Base-by-base conservation (phyloP, 345 rosid species). In the Eutrema japonicum region DNA sequence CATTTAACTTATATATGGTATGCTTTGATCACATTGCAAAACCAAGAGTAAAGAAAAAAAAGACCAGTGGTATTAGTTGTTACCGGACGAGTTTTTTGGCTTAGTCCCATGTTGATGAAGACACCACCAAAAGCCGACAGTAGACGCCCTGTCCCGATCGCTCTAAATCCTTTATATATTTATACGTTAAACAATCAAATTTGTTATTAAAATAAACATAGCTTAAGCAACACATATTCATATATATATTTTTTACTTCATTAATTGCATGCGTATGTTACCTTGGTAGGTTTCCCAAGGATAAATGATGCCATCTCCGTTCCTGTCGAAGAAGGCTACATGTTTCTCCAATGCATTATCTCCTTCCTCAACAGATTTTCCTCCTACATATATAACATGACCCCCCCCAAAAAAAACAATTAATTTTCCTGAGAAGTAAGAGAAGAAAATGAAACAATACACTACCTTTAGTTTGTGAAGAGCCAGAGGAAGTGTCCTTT, bases 1-100 rank as follows among this genome's bases (percentile, higher is more conserved):
- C 26, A 22, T 22, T 22, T 47, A 26, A 49, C 22, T 11, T 33
- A 33, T 42, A 33, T 42, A 54, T n/a, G n/a, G 18, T 58, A 60
- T 49, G 36, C 3, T 46, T 30, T 70, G 49, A 57, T 37, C 37
- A 32, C 56, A n/a, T 46, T 9, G 35, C 47, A 58, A 58, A 70
- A 59, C 40, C 66, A 14, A 42, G 5, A n/a, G 12, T 26, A 49
- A 27, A 70, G 42, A 46, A 10, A 16, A 33, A 22, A 66, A 58
- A 40, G 65, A 62, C 30, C 49, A 55, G 10, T 48, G 51, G 6
- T 41, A 40, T 13, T 3, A n/a, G 8, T 45, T 51, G 36, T 42
- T 85, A 88, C 90, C 66, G 88, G 88, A 42, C 88, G 88, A 77
- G 90, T 84, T 69, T 77, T 83, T 5, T 46, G 69, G 78, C 93